Base-by-base conservation (phyloP, 179 eudicot species). In the Drosera spatulata region DNA sequence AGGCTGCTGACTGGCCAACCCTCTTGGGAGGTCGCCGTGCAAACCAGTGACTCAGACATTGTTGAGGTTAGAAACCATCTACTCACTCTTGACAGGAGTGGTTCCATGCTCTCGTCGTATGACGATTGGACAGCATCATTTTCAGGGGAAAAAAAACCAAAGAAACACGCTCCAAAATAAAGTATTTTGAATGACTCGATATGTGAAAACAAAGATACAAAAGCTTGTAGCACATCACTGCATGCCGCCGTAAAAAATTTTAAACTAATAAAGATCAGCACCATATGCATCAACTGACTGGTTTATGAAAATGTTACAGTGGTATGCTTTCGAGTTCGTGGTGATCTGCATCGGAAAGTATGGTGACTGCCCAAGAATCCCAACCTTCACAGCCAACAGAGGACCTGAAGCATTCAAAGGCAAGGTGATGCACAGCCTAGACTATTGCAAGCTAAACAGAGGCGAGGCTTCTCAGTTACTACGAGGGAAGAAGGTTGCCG, bases 311-410 rank as follows among this genome's bases (percentile, higher is more conserved):
- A 42, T 42, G 13, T 8, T 61, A 8, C 81, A 93, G 99, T 84
- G 88, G 88, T 79, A 84, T 62, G 71, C 72, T 1, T 93, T 88
- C 48, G 99, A 93, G 72, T 82, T 80, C 51, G 76, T 93, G 62
- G 86, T 89, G 75, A 70, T 93, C 2, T 93, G 99, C 76, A 82
- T 85, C 15, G 99, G 99, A 3, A 93, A 93, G 66, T 82, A 93
- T 46, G 99, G 99, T 0, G 96, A 93, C 41, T 59, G 77, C 5
- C 90, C 99, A 2, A 79, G 74, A 48, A 66, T 81, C 39, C 99
- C 99, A 50, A 79, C 66, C 7, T 86, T 79, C 61, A 85, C 82
- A 56, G 66, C 48, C 12, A 81, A 82, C 56, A 88, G 81, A 80
- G 99, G 96, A 2, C 99, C 96, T 2, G 82, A 86, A 71, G 58